Evolutionary conservation across 306 rosid genomes (phyloP).

Genomic region (Sesbania bispinosa): DNA sequence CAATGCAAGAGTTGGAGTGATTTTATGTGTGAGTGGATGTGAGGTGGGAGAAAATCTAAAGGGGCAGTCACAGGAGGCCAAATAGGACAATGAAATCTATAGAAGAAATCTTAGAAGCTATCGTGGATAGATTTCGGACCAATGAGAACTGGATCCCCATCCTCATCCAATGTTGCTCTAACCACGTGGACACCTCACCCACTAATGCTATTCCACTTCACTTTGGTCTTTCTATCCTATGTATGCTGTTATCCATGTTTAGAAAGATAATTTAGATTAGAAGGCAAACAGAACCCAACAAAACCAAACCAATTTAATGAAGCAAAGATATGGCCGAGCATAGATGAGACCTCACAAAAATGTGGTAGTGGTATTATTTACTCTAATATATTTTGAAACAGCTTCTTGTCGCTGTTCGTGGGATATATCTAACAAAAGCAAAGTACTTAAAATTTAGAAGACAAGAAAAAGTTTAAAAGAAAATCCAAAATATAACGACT

Average conservation of each 20-base stretch:
- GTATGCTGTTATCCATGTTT: not conserved
- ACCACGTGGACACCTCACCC: slow-evolving; percentile 59
- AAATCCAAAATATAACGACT: not conserved
- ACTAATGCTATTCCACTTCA: slow-evolving; percentile 2
- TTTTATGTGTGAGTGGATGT: slow-evolving; percentile 31
- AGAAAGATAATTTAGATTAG: not conserved
- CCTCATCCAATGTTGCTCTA: slow-evolving; percentile 41
- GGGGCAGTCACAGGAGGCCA: slow-evolving; percentile 46
- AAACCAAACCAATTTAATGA: slow-evolving; percentile 19
- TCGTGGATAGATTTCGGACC: slow-evolving; percentile 89
- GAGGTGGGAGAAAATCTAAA: slow-evolving; percentile 34
- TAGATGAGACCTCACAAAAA: not conserved
- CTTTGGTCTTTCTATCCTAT: slow-evolving; percentile 20
- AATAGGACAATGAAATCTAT: slow-evolving; percentile 74
- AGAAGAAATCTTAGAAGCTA: slow-evolving; percentile 36
- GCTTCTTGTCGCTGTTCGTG: not conserved
- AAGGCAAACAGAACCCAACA: slow-evolving; percentile 9
- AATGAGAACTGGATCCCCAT: slow-evolving; percentile 56
- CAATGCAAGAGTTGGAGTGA: not conserved
- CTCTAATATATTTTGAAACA: not conserved
- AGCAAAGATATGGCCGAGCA: not conserved
- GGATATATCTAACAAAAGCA: not conserved
- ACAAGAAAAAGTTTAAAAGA: not conserved
- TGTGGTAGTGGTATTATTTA: not conserved
- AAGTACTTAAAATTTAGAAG: not conserved